Percentiles rank a stretch among this genome's conserved stretches.
phyloP scores from a whole-genome alignment of 1,139 yeast species.

The Kurtzmaniella natalensis region DNA sequence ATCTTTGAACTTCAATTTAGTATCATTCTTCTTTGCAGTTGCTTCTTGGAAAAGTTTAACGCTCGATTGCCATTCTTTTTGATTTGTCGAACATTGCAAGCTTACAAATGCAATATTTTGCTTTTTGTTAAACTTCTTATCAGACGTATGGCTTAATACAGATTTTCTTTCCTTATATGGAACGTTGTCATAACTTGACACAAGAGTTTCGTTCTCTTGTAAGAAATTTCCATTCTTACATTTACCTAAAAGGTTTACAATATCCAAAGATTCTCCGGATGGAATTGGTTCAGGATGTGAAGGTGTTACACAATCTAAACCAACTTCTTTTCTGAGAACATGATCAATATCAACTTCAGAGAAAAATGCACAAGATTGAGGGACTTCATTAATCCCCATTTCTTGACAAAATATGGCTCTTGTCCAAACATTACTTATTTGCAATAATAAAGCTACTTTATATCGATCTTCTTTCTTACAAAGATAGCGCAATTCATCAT shows the following conservation, averaged over 20 bases:
- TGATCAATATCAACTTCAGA: constrained; percentile 90
- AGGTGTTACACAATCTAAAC: constrained; percentile 85
- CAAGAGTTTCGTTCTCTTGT: constrained; percentile 6
- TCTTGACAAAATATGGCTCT: constrained; percentile 94
- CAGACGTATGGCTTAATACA: constrained; percentile 21
- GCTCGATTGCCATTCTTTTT: constrained; percentile 1
- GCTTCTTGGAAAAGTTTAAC: too few species aligned
- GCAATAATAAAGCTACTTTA: constrained; percentile 76
- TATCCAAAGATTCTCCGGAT: constrained; percentile 75
- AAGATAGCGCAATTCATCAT: constrained; percentile 87
- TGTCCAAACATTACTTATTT: constrained; percentile 91
- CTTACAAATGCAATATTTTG: constrained; percentile 21
- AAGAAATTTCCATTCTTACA: constrained; percentile 19
- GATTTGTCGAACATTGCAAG: constrained; percentile 17
- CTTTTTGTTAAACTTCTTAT: constrained; percentile 15
- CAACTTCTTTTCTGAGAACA: constrained; percentile 85
- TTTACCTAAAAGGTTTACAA: constrained; percentile 45
- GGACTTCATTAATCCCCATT: constrained; percentile 82
- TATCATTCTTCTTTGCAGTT: neutral
- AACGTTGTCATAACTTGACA: constrained; percentile 5
- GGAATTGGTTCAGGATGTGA: constrained; percentile 71
- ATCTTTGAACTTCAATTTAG: neutral
- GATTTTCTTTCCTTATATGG: constrained; percentile 19
- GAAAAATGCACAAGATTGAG: constrained; percentile 94
- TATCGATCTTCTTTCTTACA: constrained; percentile 70